Percentiles rank a stretch among this genome's conserved stretches.
Conservation (phyloP, 2,329 filamentous ascomycete species). For the Talaromyces sp. region DNA sequence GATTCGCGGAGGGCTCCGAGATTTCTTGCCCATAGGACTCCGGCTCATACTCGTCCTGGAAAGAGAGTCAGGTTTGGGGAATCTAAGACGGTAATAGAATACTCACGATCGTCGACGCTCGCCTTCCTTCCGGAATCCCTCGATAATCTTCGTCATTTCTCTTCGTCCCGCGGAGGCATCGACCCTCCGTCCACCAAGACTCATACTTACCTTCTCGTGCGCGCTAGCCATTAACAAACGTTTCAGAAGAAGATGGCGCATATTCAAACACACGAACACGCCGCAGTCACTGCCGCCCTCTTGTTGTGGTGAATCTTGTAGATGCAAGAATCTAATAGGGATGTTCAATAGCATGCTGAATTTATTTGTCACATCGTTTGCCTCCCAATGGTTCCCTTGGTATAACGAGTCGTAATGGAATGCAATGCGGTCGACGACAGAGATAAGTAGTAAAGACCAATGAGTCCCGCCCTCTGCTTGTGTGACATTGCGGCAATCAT, state of each 20-base stretch:
- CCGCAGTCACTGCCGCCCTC: constrained; percentile 93
- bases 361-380: constrained; percentile 68
- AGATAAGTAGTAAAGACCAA: constrained; percentile 92
- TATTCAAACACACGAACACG: constrained; percentile 92
- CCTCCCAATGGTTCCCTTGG: constrained; percentile 74
- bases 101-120: constrained; percentile 80
- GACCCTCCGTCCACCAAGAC: constrained; percentile 80
- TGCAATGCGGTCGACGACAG: constrained; percentile 81
- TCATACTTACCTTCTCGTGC: constrained; percentile 90
- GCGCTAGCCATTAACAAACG: constrained; percentile 77
- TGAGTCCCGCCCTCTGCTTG: constrained; percentile 88
- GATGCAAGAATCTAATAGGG: constrained; percentile 71
- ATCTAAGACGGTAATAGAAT: not conserved
- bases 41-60: constrained; percentile 22
- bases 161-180: constrained; percentile 80
- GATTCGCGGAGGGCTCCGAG: constrained; percentile 26
- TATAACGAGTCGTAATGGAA: constrained; percentile 95
- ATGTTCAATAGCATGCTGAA: constrained; percentile 69
- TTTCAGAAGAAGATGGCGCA: constrained; percentile 90
- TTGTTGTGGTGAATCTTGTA: constrained; percentile 86
- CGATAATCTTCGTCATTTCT: constrained; percentile 89
- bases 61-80: not conserved
- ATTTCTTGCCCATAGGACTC: constrained; percentile 29
- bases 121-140: constrained; percentile 82
- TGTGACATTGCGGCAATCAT: constrained; percentile 76